A percentile compares a stretch with the other conserved stretches of the same genome.
Evolutionary conservation across 1,284 basidiomycete genomes (phyloP).

Genomic region (Ganoderma leucocontextum): DNA sequence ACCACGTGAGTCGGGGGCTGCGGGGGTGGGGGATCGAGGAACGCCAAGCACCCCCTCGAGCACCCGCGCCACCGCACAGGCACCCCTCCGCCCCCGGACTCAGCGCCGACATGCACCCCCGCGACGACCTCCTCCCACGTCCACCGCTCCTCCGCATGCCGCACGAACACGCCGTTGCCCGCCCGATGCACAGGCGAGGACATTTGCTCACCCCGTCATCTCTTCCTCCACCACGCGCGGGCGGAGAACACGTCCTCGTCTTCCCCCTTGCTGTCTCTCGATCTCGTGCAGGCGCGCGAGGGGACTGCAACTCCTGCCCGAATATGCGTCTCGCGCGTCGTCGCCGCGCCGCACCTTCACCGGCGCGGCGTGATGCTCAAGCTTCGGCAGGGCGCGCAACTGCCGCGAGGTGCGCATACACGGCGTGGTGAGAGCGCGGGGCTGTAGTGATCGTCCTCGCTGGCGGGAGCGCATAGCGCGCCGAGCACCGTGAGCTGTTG

Average conservation of each 20-base stretch:
- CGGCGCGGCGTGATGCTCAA: constrained; percentile 12
- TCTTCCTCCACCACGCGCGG: constrained; percentile 18
- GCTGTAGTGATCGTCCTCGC: constrained; percentile 26
- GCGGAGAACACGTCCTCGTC: constrained; percentile 19
- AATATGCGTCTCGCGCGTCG: constrained; percentile 15
- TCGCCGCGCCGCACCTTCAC: constrained; percentile 10
- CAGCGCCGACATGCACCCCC: constrained; percentile 57
- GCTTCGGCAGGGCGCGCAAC: constrained; percentile 34
- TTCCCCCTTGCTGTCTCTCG: background rate
- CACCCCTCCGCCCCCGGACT: constrained; percentile 44
- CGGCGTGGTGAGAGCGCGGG: constrained; percentile 30
- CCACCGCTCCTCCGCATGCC: constrained; percentile 66
- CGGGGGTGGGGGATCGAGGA: constrained; percentile 46
- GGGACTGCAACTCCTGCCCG: no score
- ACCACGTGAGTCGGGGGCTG: background rate
- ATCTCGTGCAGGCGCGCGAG: background rate
- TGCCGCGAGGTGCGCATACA: constrained; percentile 37
- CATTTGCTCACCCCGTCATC: constrained; percentile 53
- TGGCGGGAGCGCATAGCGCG: constrained; percentile 29
- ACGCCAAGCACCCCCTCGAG: constrained; percentile 64
- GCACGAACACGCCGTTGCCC: constrained; percentile 52
- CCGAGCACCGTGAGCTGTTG: constrained; percentile 43
- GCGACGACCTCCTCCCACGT: constrained; percentile 71
- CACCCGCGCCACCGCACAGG: constrained; percentile 80
- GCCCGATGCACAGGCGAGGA: constrained; percentile 57